Conservation (phyloP, 768 basidiomycete species). For the Lyophyllum atratum region DNA sequence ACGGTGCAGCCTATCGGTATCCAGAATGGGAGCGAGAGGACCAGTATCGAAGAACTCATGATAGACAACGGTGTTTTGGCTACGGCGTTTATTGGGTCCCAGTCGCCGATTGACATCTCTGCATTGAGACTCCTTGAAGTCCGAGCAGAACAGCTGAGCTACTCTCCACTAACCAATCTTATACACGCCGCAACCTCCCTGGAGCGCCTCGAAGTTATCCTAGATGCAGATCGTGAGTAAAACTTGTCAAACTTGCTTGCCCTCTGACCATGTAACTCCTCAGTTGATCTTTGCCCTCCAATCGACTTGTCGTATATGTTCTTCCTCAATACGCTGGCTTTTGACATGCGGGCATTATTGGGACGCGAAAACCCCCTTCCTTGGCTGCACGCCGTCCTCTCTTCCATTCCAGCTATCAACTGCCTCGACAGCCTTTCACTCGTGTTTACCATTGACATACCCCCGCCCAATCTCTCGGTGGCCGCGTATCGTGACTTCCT, state of each 20-base stretch:
- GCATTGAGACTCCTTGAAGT: not conserved
- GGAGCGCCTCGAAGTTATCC: conserved; percentile 5
- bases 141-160: not conserved
- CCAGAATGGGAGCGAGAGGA: not conserved
- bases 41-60: not conserved
- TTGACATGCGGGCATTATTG: conserved; percentile 22
- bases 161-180: not conserved
- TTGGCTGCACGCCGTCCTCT: conserved; percentile 24
- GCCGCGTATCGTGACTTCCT: conserved; percentile 19
- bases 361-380: conserved; percentile 26
- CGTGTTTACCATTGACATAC: conserved; percentile 24
- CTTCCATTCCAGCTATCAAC: conserved; percentile 17
- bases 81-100: not conserved
- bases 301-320: not conserved
- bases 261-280: not conserved
- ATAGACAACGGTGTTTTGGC: not conserved
- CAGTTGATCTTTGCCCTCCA: not conserved
- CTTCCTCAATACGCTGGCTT: conserved; percentile 15
- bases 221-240: conserved; percentile 9
- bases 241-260: no score
- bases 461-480: conserved; percentile 22
- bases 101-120: not conserved
- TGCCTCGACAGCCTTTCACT: conserved; percentile 21
- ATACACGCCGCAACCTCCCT: not conserved
- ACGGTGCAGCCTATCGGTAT: not conserved